Percentiles rank a stretch among this genome's conserved stretches.
Evolutionary conservation across 805 yeast genomes (phyloP).

Genomic region (Candida incommunis): DNA sequence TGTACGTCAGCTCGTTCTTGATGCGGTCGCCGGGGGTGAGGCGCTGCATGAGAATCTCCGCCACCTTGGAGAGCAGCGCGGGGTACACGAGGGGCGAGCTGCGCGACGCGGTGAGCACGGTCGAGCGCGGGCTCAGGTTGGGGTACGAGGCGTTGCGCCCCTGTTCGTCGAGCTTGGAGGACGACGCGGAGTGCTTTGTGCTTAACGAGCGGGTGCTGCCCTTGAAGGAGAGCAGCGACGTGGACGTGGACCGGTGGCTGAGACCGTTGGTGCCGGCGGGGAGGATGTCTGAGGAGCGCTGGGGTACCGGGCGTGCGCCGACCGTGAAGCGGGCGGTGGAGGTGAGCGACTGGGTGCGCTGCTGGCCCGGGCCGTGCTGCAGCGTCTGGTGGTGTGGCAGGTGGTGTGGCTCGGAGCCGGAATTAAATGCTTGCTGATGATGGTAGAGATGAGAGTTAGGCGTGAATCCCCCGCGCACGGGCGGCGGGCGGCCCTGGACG

Average conservation of each 20-base stretch:
- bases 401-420: constrained; percentile 4
- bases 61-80: constrained; percentile 76
- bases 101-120: constrained; percentile 34
- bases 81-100: constrained; percentile 71
- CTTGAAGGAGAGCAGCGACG: neutral
- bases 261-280: neutral
- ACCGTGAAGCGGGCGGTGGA: constrained; percentile 15
- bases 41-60: constrained; percentile 56
- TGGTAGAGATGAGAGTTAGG: constrained; percentile 4
- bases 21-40: constrained; percentile 62
- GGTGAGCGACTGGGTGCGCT: constrained; percentile 4
- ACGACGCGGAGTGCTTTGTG: constrained; percentile 12
- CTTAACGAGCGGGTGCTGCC: constrained; percentile 1
- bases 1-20: constrained; percentile 82
- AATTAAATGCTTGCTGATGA: constrained; percentile 9
- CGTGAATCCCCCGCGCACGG: neutral
- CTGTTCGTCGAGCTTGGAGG: neutral
- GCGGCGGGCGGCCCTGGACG: constrained; percentile 1
- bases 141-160: constrained; percentile 9
- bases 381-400: constrained; percentile 12
- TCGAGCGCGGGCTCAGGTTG: constrained; percentile 17
- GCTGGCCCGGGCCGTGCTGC: constrained; percentile 3
- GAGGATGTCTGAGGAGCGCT: constrained; percentile 3
- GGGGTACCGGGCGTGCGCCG: constrained; percentile 5
- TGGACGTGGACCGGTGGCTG: neutral